A percentile compares a stretch with the other conserved stretches of the same genome.
Evolutionary conservation across 148 eudicot genomes (phyloP).

Genomic region (Fagopyrum homotropicum): DNA sequence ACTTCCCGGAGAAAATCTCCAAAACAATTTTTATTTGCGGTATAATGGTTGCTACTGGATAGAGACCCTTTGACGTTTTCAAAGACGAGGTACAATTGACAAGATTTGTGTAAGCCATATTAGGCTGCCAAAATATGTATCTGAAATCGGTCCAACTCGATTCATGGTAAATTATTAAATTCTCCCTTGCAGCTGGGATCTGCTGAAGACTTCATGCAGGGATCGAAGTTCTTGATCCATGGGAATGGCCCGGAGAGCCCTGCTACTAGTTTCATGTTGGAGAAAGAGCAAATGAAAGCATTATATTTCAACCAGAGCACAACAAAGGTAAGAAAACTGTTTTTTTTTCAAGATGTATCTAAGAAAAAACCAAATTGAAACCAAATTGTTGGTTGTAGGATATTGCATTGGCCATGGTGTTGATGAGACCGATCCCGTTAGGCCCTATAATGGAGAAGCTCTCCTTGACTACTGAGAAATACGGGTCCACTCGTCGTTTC

Average conservation of each 20-base stretch:
- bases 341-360: background rate
- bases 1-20: no score
- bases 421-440: constrained; percentile 81
- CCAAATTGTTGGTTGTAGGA: no score
- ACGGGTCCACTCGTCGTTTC: constrained; percentile 53
- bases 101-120: no score
- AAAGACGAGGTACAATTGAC: no score
- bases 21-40: constrained; percentile 83
- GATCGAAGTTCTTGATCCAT: no score
- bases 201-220: no score
- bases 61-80: no score
- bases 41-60: constrained; percentile 85
- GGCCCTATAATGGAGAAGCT: constrained; percentile 89
- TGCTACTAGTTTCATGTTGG: constrained; percentile 91
- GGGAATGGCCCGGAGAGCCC: no score
- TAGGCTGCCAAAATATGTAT: no score
- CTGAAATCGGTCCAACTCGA: no score
- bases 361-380: background rate
- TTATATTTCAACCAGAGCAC: constrained; percentile 94
- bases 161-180: no score
- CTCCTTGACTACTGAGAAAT: constrained; percentile 55
- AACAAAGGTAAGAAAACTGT: constrained; percentile 49
- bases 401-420: constrained; percentile 87
- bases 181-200: no score
- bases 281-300: constrained; percentile 73